Percentiles rank a stretch among this genome's conserved stretches.
Conservation (phyloP, 768 basidiomycete genomes). For the Lactarius hatsudake region DNA sequence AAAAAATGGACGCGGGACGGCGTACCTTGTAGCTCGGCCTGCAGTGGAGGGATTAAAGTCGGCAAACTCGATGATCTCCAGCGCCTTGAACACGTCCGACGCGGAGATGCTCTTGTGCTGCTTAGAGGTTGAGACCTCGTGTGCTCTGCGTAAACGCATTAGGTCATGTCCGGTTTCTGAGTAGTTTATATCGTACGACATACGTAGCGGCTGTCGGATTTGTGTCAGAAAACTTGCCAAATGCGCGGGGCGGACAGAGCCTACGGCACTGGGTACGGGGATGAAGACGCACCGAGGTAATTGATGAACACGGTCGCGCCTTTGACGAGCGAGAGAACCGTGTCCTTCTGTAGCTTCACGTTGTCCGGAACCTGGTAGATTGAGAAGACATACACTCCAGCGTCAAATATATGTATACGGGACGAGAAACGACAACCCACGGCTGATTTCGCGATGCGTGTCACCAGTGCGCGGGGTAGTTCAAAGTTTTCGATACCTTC, state of each 20-base stretch:
- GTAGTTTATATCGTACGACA: slow-evolving; percentile 37
- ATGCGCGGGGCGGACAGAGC: neutral
- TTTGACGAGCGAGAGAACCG: slow-evolving; percentile 78
- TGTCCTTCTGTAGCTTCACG: slow-evolving; percentile 87
- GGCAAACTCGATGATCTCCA: slow-evolving; percentile 74
- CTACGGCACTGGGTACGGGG: neutral
- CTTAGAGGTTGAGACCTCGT: slow-evolving; percentile 80
- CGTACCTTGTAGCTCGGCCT: slow-evolving; percentile 62
- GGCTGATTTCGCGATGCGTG: slow-evolving; percentile 80
- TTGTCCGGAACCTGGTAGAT: slow-evolving; percentile 69
- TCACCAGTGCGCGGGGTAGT: slow-evolving; percentile 78
- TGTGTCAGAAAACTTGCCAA: neutral
- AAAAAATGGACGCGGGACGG: slow-evolving; percentile 10
- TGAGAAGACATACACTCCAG: neutral
- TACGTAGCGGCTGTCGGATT: slow-evolving; percentile 14
- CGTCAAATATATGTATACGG: neutral
- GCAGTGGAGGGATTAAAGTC: slow-evolving; percentile 66
- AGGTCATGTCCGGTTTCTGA: neutral
- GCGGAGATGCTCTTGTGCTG: slow-evolving; percentile 89
- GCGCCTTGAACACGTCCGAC: slow-evolving; percentile 84
- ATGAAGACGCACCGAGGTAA: slow-evolving; percentile 68
- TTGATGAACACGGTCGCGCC: slow-evolving; percentile 95
- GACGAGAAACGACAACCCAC: slow-evolving; percentile 43
- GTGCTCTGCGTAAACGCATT: slow-evolving; percentile 54
- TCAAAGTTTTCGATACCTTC: slow-evolving; percentile 90